These are phyloP conservation scores for Pyrenochaeta sp. DNA, from an alignment of 2,329 filamentous ascomycete genomes.

Conservation along the genomic window DNA sequence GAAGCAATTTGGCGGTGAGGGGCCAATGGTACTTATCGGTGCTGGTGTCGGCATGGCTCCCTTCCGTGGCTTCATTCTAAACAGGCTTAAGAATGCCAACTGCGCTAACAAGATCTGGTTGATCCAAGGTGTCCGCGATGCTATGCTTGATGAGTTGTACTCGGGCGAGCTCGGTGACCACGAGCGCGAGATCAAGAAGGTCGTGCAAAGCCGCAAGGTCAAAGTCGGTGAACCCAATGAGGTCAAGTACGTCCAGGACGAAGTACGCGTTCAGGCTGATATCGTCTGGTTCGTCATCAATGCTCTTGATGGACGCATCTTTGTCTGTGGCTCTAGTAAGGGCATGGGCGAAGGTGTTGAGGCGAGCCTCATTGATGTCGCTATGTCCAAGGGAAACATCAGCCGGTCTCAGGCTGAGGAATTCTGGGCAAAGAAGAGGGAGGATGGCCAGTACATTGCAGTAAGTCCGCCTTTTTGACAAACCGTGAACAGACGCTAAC, in stretches of 20 bases:
- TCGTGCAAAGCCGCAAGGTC: conserved; percentile 59
- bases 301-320: conserved; percentile 91
- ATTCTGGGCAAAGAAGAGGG: conserved; percentile 93
- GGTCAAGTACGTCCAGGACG: conserved; percentile 94
- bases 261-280: conserved; percentile 88
- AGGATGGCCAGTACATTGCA: conserved; percentile 93
- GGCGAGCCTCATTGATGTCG: conserved; percentile 83
- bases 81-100: conserved; percentile 90
- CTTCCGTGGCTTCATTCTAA: conserved; percentile 97
- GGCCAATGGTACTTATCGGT: conserved; percentile 96
- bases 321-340: conserved; percentile 93
- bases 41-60: conserved; percentile 96
- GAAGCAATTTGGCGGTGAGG: conserved; percentile 88
- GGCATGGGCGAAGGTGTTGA: conserved; percentile 99
- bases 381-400: conserved; percentile 90
- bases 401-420: conserved; percentile 80
- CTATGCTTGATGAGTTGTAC: conserved; percentile 93
- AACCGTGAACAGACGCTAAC: not conserved
- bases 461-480: conserved; percentile 52
- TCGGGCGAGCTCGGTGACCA: conserved; percentile 89
- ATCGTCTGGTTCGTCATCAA: conserved; percentile 99
- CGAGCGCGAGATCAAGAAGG: conserved; percentile 56
- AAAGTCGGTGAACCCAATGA: conserved; percentile 62
- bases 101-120: conserved; percentile 99
- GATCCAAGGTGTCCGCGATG: conserved; percentile 92